A percentile compares a stretch with the other conserved stretches of the same genome.
Conservation (phyloP, 2,329 filamentous ascomycete genomes). For the Fonsecaea multimorphosa region DNA sequence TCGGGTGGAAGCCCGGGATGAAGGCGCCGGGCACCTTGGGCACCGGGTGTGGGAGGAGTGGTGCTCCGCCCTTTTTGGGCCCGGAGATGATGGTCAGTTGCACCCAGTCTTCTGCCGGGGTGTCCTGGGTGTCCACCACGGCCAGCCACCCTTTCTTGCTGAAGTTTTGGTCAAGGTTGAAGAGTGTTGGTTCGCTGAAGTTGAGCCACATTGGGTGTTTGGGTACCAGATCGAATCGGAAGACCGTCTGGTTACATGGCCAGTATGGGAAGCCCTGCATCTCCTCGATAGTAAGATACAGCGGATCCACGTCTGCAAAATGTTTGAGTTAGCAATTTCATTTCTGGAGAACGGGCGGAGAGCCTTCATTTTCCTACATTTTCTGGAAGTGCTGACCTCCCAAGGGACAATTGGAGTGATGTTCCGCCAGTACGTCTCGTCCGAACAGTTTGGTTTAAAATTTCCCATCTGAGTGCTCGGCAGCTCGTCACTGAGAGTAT, state of each 20-base stretch:
- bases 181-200: constrained; percentile 9
- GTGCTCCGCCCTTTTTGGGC: background rate
- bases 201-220: constrained; percentile 18
- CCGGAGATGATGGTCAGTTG: constrained; percentile 11
- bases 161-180: constrained; percentile 2
- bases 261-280: constrained; percentile 1
- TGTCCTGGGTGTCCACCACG: background rate
- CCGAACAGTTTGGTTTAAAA: constrained; percentile 43
- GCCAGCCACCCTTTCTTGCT: constrained; percentile 1
- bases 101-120: background rate
- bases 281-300: constrained; percentile 1
- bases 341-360: background rate
- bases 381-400: constrained; percentile 9
- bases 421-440: constrained; percentile 18
- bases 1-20: constrained; percentile 56
- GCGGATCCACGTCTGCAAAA: background rate
- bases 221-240: constrained; percentile 5
- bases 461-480: background rate
- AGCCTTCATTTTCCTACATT: background rate
- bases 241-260: background rate
- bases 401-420: constrained; percentile 25
- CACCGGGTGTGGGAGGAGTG: constrained; percentile 12
- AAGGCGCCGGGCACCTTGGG: constrained; percentile 2
- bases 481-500: constrained; percentile 2
- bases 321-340: background rate